Conservation (phyloP, 345 rosid species). For the Lagerstroemia speciosa region DNA sequence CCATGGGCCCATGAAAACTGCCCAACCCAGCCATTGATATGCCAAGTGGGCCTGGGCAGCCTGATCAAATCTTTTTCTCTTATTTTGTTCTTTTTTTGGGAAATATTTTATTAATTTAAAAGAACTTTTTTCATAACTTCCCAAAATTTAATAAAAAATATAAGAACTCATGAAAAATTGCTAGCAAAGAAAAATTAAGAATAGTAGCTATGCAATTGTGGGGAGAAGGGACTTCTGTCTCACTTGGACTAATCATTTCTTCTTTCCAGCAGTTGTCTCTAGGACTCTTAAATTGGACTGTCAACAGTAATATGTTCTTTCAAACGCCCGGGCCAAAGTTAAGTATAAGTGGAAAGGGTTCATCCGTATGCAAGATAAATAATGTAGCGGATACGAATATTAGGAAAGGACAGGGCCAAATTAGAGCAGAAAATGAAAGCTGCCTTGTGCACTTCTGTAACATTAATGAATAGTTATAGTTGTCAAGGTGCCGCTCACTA, state of each 20-base stretch:
- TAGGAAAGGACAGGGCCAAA: no score
- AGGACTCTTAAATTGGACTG: not conserved
- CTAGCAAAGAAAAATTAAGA: not conserved
- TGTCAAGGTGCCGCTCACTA: no score
- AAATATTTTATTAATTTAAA: no score
- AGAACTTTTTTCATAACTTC: not conserved
- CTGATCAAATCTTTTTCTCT: not conserved
- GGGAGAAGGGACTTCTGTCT: not conserved
- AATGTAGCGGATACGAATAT: no score
- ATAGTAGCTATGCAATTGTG: not conserved
- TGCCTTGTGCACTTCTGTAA: no score
- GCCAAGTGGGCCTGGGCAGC: not conserved
- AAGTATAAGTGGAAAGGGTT: no score
- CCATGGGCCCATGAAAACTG: not conserved
- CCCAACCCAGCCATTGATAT: not conserved
- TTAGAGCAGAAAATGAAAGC: no score
- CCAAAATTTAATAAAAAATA: not conserved
- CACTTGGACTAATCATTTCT: not conserved
- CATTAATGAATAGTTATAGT: no score
- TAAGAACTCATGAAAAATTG: not conserved
- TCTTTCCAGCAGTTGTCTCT: not conserved
- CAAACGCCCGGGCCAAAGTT: no score
- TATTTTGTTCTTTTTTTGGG: no score
- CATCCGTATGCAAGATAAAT: no score
- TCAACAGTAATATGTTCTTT: not conserved